Evolutionary conservation across 805 yeast genomes (phyloP).

Genomic region (Sungouiozyma ichnusensis): DNA sequence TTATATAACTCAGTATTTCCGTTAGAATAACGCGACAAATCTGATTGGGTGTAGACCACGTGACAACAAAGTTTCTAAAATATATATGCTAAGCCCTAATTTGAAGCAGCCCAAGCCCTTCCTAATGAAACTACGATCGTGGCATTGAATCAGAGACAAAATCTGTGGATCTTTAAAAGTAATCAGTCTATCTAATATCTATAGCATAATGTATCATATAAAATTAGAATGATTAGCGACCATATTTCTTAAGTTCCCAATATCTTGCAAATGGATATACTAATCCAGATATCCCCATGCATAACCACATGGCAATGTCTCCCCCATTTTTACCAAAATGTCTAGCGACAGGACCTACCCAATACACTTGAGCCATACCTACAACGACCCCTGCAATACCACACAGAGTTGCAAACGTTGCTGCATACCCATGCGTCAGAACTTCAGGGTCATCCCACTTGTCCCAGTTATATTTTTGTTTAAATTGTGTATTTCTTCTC

Average conservation of each 20-base stretch:
- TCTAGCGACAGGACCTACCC: constrained; percentile 64
- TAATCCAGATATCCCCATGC: constrained; percentile 59
- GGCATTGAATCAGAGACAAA: too few species aligned
- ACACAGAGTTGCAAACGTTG: constrained; percentile 48
- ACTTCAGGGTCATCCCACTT: constrained; percentile 56
- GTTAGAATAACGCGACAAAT: background rate
- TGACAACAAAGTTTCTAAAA: constrained; percentile 4
- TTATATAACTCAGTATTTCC: background rate
- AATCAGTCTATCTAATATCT: too few species aligned
- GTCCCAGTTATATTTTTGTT: constrained; percentile 55
- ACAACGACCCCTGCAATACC: constrained; percentile 78
- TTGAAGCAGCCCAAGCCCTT: too few species aligned
- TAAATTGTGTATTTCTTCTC: constrained; percentile 11
- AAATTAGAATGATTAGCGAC: too few species aligned
- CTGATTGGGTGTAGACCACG: constrained; percentile 2
- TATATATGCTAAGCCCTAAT: too few species aligned
- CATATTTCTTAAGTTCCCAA: constrained; percentile 48
- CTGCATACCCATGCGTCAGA: constrained; percentile 65
- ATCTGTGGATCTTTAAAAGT: too few species aligned
- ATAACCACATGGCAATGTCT: constrained; percentile 73
- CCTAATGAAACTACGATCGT: too few species aligned
- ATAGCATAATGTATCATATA: too few species aligned
- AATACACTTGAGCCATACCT: constrained; percentile 84
- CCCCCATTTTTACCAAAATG: constrained; percentile 59
- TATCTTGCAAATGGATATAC: constrained; percentile 58